Percentiles rank a stretch among this genome's conserved stretches.
Conservation (phyloP, 1,284 basidiomycete genomes). For the Sporisorium graminicola region DNA sequence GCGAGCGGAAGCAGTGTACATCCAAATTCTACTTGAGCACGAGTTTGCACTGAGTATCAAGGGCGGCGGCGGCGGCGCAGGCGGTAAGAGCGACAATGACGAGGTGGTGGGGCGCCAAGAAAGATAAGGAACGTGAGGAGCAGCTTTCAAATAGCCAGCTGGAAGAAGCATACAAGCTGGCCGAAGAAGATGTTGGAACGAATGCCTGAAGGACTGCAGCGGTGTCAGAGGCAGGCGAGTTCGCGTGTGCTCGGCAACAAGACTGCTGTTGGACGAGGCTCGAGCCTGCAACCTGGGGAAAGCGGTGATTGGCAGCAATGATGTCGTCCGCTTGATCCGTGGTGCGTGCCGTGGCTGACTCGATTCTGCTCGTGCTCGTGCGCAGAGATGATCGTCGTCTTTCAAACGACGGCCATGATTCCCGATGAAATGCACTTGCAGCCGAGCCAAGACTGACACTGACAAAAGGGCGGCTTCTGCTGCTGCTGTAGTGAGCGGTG, state of each 20-base stretch:
- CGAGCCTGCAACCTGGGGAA: background rate
- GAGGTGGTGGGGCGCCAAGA: slow-evolving; percentile 14
- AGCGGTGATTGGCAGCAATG: background rate
- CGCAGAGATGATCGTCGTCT: background rate
- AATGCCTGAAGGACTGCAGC: background rate
- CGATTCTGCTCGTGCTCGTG: background rate
- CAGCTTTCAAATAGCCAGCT: background rate
- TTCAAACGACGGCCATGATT: background rate
- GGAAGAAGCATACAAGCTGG: background rate
- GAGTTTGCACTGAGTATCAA: slow-evolving; percentile 1
- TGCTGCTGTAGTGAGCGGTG: background rate
- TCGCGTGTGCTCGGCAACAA: background rate
- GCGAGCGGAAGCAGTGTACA: slow-evolving; percentile 29
- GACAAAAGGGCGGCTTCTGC: background rate
- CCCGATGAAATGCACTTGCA: background rate
- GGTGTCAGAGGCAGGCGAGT: background rate
- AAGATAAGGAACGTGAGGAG: slow-evolving; percentile 25
- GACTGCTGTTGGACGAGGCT: background rate
- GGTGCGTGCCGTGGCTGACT: slow-evolving; percentile 4
- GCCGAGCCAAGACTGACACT: slow-evolving; percentile 10
- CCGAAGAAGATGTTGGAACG: background rate
- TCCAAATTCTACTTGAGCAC: slow-evolving; percentile 17
- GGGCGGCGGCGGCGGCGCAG: background rate
- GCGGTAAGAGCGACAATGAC: background rate
- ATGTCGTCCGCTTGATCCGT: slow-evolving; percentile 10